These are phyloP conservation scores for Wallacemonas rigidus DNA, from an alignment of 208 protist genomes.

Conservation along the genomic window DNA sequence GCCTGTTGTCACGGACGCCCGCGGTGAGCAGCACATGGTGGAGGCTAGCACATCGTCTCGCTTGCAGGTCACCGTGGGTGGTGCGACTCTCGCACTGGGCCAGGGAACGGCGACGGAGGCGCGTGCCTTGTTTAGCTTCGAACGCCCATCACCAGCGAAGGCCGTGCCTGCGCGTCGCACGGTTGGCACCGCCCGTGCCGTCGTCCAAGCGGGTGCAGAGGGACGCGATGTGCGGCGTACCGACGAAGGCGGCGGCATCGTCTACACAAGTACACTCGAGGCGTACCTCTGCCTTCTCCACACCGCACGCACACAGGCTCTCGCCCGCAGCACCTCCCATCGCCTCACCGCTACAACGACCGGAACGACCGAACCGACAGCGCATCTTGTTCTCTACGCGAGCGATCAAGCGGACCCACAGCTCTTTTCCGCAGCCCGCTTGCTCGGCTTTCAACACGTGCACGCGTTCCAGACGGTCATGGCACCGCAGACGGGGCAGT, in stretches of 20 bases:
- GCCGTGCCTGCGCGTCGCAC: too few species aligned
- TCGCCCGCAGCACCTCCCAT: conserved; percentile 35
- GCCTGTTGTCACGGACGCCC: neutral
- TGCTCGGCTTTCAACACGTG: conserved; percentile 60
- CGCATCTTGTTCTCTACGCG: conserved; percentile 62
- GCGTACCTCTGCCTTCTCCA: conserved; percentile 55
- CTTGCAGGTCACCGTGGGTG: neutral
- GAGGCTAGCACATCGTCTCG: neutral
- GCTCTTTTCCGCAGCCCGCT: conserved; percentile 44
- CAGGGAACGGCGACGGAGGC: conserved; percentile 4
- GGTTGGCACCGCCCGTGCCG: neutral
- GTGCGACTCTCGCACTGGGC: neutral
- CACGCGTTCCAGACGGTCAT: conserved; percentile 57
- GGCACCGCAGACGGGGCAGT: conserved; percentile 25
- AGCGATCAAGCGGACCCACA: conserved; percentile 69
- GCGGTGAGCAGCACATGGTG: conserved; percentile 3
- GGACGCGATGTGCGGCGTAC: neutral
- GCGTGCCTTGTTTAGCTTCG: conserved; percentile 8
- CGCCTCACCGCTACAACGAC: neutral
- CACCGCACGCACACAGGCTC: conserved; percentile 52
- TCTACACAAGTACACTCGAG: conserved; percentile 48
- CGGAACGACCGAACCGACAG: conserved; percentile 12
- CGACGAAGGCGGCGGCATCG: conserved; percentile 43
- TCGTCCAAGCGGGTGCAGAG: too few species aligned
- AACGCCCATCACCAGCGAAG: too few species aligned